phyloP scores from a whole-genome alignment of 805 yeast species.

The Teunomyces aglyptinius region DNA sequence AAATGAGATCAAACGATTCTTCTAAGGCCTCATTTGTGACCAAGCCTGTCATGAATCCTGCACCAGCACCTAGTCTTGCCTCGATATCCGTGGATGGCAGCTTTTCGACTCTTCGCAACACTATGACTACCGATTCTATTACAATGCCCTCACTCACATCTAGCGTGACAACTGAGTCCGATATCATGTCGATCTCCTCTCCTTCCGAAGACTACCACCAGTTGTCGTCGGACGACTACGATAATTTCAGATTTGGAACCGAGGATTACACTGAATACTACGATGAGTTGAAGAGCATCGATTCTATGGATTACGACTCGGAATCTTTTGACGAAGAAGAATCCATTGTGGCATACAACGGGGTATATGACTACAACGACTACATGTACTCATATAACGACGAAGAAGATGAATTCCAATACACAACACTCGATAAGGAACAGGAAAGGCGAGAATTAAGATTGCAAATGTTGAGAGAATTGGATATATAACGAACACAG shows the following conservation, averaged over 20 bases:
- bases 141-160: constrained; percentile 1
- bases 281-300: constrained; percentile 12
- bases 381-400: constrained; percentile 11
- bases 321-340: constrained; percentile 20
- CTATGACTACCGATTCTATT: not conserved
- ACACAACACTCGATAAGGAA: constrained; percentile 23
- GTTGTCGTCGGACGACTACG: not conserved
- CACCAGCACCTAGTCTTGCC: not conserved
- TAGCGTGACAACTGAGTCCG: not conserved
- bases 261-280: constrained; percentile 27
- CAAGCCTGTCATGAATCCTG: not conserved
- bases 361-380: constrained; percentile 9
- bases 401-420: constrained; percentile 5
- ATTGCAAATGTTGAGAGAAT: constrained; percentile 35
- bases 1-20: not conserved
- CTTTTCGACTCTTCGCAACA: not conserved
- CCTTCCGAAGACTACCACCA: not conserved
- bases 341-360: constrained; percentile 10
- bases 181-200: not conserved
- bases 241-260: constrained; percentile 13
- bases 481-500: constrained; percentile 12
- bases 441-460: constrained; percentile 38
- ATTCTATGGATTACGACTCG: constrained; percentile 17
- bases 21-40: not conserved
- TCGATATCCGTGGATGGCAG: not conserved